Evolutionary conservation across 108 stramenopile species (phyloP), one percentile per base, ranked within the genome.

Genomic region (Fistulifera pelliculosa): DNA sequence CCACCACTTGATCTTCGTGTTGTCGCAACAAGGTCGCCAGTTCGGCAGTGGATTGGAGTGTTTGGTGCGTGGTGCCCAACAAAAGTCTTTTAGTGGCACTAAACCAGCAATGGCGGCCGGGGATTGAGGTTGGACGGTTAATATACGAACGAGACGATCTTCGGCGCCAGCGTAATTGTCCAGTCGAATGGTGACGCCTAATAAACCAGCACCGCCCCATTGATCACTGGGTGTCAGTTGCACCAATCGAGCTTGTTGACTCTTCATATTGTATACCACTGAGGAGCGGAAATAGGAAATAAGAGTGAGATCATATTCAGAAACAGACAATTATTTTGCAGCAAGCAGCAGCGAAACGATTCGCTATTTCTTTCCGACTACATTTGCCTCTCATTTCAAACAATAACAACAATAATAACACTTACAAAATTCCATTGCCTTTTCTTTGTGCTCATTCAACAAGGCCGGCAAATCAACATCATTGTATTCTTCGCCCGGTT

Each of bases 151-250:
- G 38, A 94, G 64, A 23, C 80, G 71, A 56, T 94, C 88, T 47
- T 94, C 93, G 21, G 88, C 85, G 0, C 85, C 89, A 38, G 76
- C 73, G 61, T 94, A 95, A 54, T 88, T 69, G 74, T 98, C 97
- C 44, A 98, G 74, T 17, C 93, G 81, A 39, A 98, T 98, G 44
- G 97, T 96, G 13, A 96, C 93, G 7, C 97, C 97, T 10, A 98
- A 68, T 49, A 98, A 70, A 27, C 97, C 97, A 7, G 94, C 85
- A 1, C 95, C 95, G 49, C 80, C 89, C 95, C 94, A 95, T 7
- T 73, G 68, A n/a, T 80, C 71, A 11, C 69, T 66, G 0, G 96
- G 96, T 15, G 70, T 75, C 25, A 97, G 62, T 18, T 76, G 66
- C 12, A 96, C 82, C 14, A 87, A 54, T 0, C 90, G 74, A 47